Evolutionary conservation across 75 land plant species (phyloP).

Genomic region (Gnetum montanum): DNA sequence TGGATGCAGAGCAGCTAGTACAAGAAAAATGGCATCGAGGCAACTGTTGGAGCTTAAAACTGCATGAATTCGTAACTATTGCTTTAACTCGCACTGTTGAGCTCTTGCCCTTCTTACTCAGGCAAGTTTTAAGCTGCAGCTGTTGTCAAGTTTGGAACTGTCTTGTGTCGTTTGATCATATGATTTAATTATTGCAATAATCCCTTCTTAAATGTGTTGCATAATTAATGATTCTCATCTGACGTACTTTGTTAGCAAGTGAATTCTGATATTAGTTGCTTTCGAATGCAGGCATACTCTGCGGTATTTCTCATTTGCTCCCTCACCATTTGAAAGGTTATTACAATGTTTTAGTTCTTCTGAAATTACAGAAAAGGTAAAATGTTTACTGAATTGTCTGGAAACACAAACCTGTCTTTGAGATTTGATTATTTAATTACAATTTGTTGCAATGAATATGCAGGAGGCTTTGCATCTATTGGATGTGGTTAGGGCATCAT

Average conservation of each 20-base stretch:
- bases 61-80: conserved; percentile 70
- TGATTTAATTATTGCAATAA: neutral
- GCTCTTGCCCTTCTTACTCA: conserved; percentile 51
- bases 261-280: too few relatives aligned
- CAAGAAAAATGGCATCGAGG: conserved; percentile 20
- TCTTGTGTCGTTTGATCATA: neutral
- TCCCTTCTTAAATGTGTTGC: neutral
- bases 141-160: neutral
- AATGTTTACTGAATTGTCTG: neutral
- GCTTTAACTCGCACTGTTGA: conserved; percentile 72
- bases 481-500: conserved; percentile 41
- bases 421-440: neutral
- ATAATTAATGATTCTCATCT: neutral
- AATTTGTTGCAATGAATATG: neutral
- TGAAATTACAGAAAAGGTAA: conserved; percentile 14
- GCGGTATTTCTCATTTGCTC: conserved; percentile 66
- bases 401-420: neutral
- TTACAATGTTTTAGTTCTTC: conserved; percentile 1
- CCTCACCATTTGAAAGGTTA: conserved; percentile 73
- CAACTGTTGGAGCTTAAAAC: conserved; percentile 40
- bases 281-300: conserved; percentile 46
- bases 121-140: conserved; percentile 24
- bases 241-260: neutral
- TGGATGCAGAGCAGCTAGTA: neutral
- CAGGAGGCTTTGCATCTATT: conserved; percentile 33